Percentiles rank a stretch among this genome's conserved stretches.
phyloP scores from a whole-genome alignment of 2,329 filamentous ascomycete genomes.

The Cercospora sojina region DNA sequence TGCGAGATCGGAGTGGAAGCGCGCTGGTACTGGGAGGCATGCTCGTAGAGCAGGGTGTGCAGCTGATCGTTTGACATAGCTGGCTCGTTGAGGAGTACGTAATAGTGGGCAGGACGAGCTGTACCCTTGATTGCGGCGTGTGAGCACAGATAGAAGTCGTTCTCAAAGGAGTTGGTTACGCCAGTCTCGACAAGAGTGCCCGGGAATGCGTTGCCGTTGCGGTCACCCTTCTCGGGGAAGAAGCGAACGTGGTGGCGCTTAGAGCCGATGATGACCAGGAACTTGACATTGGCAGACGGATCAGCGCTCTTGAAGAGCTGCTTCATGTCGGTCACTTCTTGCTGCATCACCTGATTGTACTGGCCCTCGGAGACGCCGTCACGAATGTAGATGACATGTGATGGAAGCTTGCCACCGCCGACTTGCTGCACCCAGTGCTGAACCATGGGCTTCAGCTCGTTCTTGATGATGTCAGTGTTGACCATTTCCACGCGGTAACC shows the following conservation, averaged over 20 bases:
- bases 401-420: constrained; percentile 57
- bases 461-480: constrained; percentile 59
- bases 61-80: constrained; percentile 65
- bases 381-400: constrained; percentile 86
- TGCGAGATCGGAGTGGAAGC: constrained; percentile 90
- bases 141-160: constrained; percentile 75
- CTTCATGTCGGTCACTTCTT: constrained; percentile 75
- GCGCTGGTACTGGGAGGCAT: constrained; percentile 89
- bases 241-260: constrained; percentile 95
- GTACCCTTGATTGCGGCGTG: constrained; percentile 90
- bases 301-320: constrained; percentile 40
- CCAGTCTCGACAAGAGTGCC: constrained; percentile 86
- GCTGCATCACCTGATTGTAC: constrained; percentile 72
- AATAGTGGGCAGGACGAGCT: constrained; percentile 80
- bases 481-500: constrained; percentile 80
- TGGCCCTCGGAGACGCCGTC: constrained; percentile 90
- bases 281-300: constrained; percentile 55
- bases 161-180: constrained; percentile 87
- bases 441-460: constrained; percentile 64
- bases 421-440: constrained; percentile 61
- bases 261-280: constrained; percentile 83
- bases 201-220: constrained; percentile 77
- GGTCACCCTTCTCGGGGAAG: constrained; percentile 73
- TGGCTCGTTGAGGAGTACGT: constrained; percentile 81
- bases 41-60: constrained; percentile 88